Evolutionary conservation across 148 eudicot genomes (phyloP), one percentile per base, ranked within the genome.

Genomic region (Vaccinium vitisidaea): DNA sequence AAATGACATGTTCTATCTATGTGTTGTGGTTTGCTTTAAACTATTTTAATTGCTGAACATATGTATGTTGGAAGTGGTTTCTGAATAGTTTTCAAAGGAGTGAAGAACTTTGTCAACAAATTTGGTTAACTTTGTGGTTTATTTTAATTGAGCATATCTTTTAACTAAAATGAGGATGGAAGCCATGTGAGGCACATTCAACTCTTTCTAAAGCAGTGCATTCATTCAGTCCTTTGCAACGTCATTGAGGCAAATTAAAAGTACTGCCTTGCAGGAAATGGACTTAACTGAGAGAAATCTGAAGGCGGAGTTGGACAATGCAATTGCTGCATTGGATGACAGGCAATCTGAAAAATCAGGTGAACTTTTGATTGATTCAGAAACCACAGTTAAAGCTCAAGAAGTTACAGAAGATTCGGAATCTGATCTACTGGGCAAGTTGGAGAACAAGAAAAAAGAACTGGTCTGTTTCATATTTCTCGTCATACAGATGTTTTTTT

Each of bases 391-490:
- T n/a, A 87, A 85, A 61, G 84, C 83, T 23, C 86, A 85, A 84
- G 91, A 80, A 65, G 92, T 86, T 75, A 87, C 86, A 76, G 92
- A 90, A 77, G 89, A 88, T 88, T 86, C 91, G 6, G 87, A 86
- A 82, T 89, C 89, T 48, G 86, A 89, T 59, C 75, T 93, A 58
- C 46, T 87, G 77, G 94, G 90, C 83, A 89, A 94, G 90, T 85
- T 97, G 84, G 98, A 97, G 88, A 92, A 87, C 89, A 94, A 93
- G 92, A 93, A 91, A 88, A 88, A 90, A 83, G 98, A 94, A 85
- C 70, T 94, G 95, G 98, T 97, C 43, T 61, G 90, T 87, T 83
- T 84, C 73, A 75, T 80, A 73, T 75, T 70, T 73, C 48, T 67
- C 65, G 8, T 85, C 1, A 9, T 49, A 52, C 63, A 52, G n/a